phyloP scores from a whole-genome alignment of 2,329 filamentous ascomycete species.

The Aschersonia sp. region DNA sequence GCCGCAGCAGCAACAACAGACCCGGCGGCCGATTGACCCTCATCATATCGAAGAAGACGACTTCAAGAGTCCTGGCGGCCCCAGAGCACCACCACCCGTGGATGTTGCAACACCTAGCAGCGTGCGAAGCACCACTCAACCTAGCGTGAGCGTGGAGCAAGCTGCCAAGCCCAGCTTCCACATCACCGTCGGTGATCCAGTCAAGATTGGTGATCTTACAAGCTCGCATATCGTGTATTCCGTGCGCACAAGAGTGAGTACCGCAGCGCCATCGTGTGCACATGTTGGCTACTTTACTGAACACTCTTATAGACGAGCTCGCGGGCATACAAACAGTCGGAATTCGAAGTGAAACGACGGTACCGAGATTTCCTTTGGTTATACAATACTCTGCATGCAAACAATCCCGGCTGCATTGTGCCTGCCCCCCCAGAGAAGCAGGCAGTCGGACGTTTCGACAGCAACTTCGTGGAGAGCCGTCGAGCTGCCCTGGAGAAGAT shows the following conservation, averaged over 20 bases:
- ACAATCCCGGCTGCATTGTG: slow-evolving; percentile 88
- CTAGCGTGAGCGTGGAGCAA: slow-evolving; percentile 83
- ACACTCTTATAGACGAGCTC: slow-evolving; percentile 57
- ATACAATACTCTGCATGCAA: slow-evolving; percentile 85
- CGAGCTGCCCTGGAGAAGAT: slow-evolving; percentile 89
- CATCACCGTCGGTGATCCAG: slow-evolving; percentile 87
- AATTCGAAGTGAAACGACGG: slow-evolving; percentile 84
- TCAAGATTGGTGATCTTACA: slow-evolving; percentile 93
- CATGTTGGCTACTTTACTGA: neutral
- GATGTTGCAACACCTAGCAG: slow-evolving; percentile 39
- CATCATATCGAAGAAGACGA: slow-evolving; percentile 62
- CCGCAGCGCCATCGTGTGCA: neutral
- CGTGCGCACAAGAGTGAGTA: slow-evolving; percentile 70
- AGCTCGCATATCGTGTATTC: slow-evolving; percentile 97
- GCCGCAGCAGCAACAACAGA: slow-evolving; percentile 26
- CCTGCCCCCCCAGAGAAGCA: slow-evolving; percentile 97
- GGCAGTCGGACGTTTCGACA: slow-evolving; percentile 88
- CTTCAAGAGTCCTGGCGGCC: slow-evolving; percentile 33
- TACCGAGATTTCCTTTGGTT: slow-evolving; percentile 98
- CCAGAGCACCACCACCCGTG: slow-evolving; percentile 53
- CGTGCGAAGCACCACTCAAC: slow-evolving; percentile 39
- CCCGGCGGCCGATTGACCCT: slow-evolving; percentile 34
- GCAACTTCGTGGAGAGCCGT: slow-evolving; percentile 87
- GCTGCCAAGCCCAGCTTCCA: slow-evolving; percentile 84
- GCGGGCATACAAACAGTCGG: slow-evolving; percentile 83